These are phyloP conservation scores for Acer campestre DNA, from an alignment of 345 rosid species.

Conservation along the genomic window DNA sequence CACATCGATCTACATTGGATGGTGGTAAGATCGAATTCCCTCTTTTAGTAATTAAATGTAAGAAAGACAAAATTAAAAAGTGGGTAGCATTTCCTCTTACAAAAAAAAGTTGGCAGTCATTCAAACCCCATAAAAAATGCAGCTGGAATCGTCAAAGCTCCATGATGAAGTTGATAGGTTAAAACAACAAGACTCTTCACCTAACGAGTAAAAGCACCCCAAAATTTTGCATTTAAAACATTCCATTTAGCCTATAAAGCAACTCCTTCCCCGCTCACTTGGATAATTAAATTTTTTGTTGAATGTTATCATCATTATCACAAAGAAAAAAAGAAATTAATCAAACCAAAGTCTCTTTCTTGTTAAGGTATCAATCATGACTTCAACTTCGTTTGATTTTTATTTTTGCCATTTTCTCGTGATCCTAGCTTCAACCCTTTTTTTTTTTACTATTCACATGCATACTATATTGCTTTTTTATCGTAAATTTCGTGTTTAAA, in stretches of 20 bases:
- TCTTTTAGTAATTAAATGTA: no score
- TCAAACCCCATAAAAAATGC: conserved; percentile 13
- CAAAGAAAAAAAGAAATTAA: neutral
- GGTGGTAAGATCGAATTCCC: neutral
- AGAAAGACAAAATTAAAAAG: neutral
- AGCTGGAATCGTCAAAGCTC: conserved; percentile 13
- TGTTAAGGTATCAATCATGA: conserved; percentile 19
- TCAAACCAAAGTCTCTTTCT: conserved; percentile 18
- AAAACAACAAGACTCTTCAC: conserved; percentile 18
- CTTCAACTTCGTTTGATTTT: conserved; percentile 13
- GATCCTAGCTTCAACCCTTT: neutral
- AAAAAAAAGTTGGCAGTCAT: conserved; percentile 9
- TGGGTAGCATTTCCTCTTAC: neutral
- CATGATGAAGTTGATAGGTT: conserved; percentile 8
- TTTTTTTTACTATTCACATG: neutral
- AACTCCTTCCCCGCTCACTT: neutral
- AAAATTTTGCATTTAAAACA: neutral
- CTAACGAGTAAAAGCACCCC: conserved; percentile 17
- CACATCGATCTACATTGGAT: no score
- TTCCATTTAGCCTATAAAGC: conserved; percentile 8
- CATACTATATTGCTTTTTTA: neutral
- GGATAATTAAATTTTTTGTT: neutral
- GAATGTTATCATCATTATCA: conserved; percentile 10
- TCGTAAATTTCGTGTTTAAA: conserved; percentile 1
- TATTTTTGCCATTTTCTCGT: neutral